Evolutionary conservation across 768 basidiomycete species (phyloP), one percentile per base, ranked within the genome.

Genomic region (Naganishia onofrii): DNA sequence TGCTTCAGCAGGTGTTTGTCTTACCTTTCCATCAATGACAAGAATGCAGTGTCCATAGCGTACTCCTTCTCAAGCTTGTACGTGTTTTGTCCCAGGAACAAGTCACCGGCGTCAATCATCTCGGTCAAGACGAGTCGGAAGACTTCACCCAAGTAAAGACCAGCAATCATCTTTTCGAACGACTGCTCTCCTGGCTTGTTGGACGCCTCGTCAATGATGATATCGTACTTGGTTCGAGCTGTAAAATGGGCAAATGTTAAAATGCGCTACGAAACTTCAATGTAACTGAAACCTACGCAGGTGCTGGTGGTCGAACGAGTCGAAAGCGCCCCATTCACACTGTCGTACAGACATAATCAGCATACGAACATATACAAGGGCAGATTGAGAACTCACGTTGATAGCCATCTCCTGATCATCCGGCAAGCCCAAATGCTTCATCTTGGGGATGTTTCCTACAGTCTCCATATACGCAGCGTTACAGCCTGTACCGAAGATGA

Each of bases 401-500:
- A 99, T 97, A 6, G 88, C 95, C 87, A 99, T 96, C 66, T 89
- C 84, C 31, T 83, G 83, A 44, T 88, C 86, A 29, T 67, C 70
- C 23, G 76, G 74, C 72, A 94, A 84, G 0, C 88, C 88, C n/a
- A 93, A 81, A 65, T 87, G 73, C 57, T 85, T 84, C 72, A 97
- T 87, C 84, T 99, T 99, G 48, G 90, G 86, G 58, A 97, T 93
- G 75, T 89, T 87, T 51, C 84, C 85, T 19, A 92, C 86, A 69
- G 88, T 87, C 79, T 99, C 95, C 92, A 96, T 94, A 78, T 97
- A 97, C 7, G 95, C 95, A 0, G 95, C 95, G 79, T 98, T 98
- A 79, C 94, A 97, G 0, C 96, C 96, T 8, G 96, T 99, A 46
- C 96, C 96, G 76, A 98, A 95, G 76, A 99, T 98, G 77, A 90